Evolutionary conservation across 106 monocot species (phyloP).

Genomic region (Alisma plantagoaquatica): DNA sequence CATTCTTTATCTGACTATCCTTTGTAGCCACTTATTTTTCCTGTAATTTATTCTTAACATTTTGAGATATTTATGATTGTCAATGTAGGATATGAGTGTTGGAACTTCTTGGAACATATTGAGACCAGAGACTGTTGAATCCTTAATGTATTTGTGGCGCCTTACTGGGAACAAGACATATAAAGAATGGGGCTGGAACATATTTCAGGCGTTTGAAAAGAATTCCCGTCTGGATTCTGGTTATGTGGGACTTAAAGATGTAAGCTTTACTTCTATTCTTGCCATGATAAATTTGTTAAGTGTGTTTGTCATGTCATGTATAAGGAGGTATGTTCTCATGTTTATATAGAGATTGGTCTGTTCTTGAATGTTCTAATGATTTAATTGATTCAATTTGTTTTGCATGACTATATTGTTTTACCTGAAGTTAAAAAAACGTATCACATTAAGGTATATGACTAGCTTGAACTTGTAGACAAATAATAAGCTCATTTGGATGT

Average conservation of each 20-base stretch:
- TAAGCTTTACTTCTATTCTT: conserved; percentile 24
- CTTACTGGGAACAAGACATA: conserved; percentile 90
- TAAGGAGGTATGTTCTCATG: neutral
- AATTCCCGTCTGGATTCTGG: conserved; percentile 84
- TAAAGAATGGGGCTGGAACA: conserved; percentile 99
- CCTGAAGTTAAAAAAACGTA: neutral
- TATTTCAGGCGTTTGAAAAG: conserved; percentile 98
- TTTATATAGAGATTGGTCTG: neutral
- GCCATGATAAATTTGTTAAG: neutral
- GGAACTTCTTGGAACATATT: conserved; percentile 98
- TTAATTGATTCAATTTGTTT: neutral
- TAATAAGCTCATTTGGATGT: too few relatives aligned
- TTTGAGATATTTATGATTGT: too few relatives aligned
- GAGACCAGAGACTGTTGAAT: conserved; percentile 94
- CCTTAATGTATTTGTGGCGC: conserved; percentile 82
- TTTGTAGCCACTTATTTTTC: too few relatives aligned
- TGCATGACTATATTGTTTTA: neutral
- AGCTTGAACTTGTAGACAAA: neutral
- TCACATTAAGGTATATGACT: neutral
- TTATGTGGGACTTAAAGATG: conserved; percentile 93
- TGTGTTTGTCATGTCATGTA: neutral
- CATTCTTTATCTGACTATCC: too few relatives aligned
- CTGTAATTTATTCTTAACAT: too few relatives aligned
- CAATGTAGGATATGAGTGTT: conserved; percentile 88
- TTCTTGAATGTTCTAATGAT: neutral